Conservation (phyloP, 106 monocot species). For the Allium sativum region DNA sequence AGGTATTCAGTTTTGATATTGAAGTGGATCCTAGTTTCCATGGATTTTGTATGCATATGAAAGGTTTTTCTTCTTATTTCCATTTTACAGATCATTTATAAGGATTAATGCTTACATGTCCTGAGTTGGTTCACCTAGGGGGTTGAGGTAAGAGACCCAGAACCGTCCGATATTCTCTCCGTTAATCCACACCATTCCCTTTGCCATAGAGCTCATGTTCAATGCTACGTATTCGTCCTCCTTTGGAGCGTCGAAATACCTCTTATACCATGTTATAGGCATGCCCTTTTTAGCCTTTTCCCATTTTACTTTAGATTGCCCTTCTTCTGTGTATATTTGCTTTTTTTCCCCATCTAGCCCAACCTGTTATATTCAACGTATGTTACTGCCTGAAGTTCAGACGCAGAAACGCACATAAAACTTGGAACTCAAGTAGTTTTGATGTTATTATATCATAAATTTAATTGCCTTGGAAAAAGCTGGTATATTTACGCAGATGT, state of each 20-base stretch:
- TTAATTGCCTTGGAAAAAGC: background rate
- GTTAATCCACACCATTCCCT: constrained; percentile 83
- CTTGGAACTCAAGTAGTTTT: background rate
- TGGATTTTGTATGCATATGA: too few species aligned
- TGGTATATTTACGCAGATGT: too few species aligned
- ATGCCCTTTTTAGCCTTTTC: constrained; percentile 3
- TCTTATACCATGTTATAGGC: constrained; percentile 48
- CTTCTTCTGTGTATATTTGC: constrained; percentile 19
- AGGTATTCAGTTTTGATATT: too few species aligned
- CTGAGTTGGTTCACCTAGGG: constrained; percentile 68
- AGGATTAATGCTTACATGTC: constrained; percentile 33
- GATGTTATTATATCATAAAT: background rate
- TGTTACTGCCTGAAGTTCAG: background rate
- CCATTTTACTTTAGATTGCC: constrained; percentile 23
- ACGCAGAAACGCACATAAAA: background rate
- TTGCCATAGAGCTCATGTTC: constrained; percentile 74
- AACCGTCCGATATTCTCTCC: constrained; percentile 68
- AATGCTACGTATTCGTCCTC: constrained; percentile 61
- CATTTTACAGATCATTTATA: background rate
- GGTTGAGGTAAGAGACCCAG: constrained; percentile 55
- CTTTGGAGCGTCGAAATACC: constrained; percentile 56
- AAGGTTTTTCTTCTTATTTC: too few species aligned
- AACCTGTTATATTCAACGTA: constrained; percentile 13
- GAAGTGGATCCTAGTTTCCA: too few species aligned
- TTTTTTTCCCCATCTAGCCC: constrained; percentile 30